Percentiles rank a stretch among this genome's conserved stretches.
Evolutionary conservation across 768 basidiomycete species (phyloP).

Genomic region (Calocybe indica): DNA sequence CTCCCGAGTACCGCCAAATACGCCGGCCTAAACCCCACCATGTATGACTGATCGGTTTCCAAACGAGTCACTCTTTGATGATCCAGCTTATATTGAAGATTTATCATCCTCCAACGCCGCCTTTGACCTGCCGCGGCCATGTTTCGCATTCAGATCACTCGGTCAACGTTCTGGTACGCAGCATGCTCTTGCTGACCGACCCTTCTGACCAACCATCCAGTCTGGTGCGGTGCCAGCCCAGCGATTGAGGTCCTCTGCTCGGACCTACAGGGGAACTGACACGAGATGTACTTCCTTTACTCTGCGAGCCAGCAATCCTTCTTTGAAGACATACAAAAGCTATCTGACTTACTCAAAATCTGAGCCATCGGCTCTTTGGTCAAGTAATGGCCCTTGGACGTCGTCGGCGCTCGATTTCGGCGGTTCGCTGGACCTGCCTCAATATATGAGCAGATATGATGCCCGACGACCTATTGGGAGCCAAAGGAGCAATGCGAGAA

Average conservation of each 20-base stretch:
- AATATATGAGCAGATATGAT: no score
- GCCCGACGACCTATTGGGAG: no score
- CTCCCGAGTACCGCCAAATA: constrained; percentile 12
- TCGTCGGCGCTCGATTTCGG: no score
- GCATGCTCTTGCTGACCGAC: background rate
- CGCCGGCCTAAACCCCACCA: constrained; percentile 13
- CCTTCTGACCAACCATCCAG: background rate
- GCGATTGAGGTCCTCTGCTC: no score
- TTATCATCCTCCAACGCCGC: constrained; percentile 58
- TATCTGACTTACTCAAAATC: constrained; percentile 24
- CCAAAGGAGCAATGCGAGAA: no score
- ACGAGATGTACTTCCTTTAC: constrained; percentile 8
- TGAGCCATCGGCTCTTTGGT: constrained; percentile 22
- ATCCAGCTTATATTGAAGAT: constrained; percentile 22
- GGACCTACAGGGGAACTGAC: no score
- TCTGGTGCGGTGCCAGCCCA: no score
- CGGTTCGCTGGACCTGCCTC: no score
- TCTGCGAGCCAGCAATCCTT: constrained; percentile 20
- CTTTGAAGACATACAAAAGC: constrained; percentile 31
- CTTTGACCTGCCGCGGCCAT: constrained; percentile 35
- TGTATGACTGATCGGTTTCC: background rate
- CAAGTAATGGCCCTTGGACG: constrained; percentile 7
- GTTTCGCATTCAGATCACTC: constrained; percentile 16
- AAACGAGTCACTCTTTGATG: background rate
- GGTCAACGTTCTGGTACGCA: background rate